These are phyloP conservation scores for Pichia heedii DNA, from an alignment of 805 yeast genomes.

Conservation along the genomic window DNA sequence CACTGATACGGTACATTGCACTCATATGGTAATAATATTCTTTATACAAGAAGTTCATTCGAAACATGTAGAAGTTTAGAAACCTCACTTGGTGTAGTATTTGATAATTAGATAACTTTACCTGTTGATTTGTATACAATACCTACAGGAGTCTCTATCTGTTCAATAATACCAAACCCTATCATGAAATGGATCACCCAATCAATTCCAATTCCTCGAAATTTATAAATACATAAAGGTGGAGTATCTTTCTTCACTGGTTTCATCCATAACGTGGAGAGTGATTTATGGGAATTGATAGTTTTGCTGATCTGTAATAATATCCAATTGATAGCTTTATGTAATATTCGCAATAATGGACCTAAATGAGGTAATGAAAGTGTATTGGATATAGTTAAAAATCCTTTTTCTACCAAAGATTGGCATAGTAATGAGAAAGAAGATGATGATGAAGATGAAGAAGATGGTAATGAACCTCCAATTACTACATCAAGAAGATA, in stretches of 20 bases:
- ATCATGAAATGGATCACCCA: constrained; percentile 6
- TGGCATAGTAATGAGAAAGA: background rate
- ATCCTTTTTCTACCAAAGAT: background rate
- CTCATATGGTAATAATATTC: no score
- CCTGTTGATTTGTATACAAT: constrained; percentile 6
- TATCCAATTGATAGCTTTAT: background rate
- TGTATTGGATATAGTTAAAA: background rate
- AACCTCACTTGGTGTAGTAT: no score
- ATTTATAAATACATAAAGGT: constrained; percentile 1
- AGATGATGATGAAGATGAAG: background rate
- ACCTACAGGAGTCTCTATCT: constrained; percentile 2
- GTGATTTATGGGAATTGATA: background rate
- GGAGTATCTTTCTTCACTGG: background rate
- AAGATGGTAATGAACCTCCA: no score
- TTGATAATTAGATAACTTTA: constrained; percentile 18
- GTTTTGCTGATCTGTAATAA: background rate
- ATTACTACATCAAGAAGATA: background rate
- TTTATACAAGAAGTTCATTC: no score
- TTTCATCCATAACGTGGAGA: background rate
- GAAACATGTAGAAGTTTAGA: no score
- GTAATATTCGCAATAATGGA: constrained; percentile 3
- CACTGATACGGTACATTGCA: no score
- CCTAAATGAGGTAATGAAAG: constrained; percentile 8
- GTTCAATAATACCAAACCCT: constrained; percentile 3
- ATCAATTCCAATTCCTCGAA: constrained; percentile 6